Evolutionary conservation across 129 eudicot species (phyloP).

Genomic region (Dittrichia graveolens): DNA sequence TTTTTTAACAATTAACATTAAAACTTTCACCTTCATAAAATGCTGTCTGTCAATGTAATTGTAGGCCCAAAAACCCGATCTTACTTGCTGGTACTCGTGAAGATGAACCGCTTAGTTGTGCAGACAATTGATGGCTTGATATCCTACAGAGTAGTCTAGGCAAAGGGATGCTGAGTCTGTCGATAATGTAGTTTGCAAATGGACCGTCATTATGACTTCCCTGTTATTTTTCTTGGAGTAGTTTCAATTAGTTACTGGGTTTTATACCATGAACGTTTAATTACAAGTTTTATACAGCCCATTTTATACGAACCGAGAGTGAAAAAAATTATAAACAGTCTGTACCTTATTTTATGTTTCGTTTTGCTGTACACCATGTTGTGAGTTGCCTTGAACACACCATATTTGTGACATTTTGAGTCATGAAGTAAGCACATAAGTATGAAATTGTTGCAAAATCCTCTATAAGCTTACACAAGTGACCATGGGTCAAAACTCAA

Average conservation of each 20-base stretch:
- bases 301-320: not conserved
- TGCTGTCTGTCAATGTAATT: slow-evolving; percentile 40
- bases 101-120: slow-evolving; percentile 63
- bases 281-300: not conserved
- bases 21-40: not conserved
- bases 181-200: slow-evolving; percentile 5
- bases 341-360: slow-evolving; percentile 7
- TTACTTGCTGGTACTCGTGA: slow-evolving; percentile 62
- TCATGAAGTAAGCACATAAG: no score
- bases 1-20: not conserved
- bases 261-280: not conserved
- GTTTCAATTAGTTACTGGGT: not conserved
- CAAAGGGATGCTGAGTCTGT: not conserved
- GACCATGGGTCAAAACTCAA: no score
- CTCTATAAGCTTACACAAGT: no score
- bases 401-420: no score
- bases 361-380: not conserved
- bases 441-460: no score
- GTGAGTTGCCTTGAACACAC: not conserved
- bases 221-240: not conserved
- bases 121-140: slow-evolving; percentile 75
- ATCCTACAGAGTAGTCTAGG: slow-evolving; percentile 54
- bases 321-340: not conserved
- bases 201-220: not conserved
- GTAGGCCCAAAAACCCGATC: slow-evolving; percentile 87